Evolutionary conservation across 768 basidiomycete species (phyloP).

Genomic region (Plicaturopsis crispa): DNA sequence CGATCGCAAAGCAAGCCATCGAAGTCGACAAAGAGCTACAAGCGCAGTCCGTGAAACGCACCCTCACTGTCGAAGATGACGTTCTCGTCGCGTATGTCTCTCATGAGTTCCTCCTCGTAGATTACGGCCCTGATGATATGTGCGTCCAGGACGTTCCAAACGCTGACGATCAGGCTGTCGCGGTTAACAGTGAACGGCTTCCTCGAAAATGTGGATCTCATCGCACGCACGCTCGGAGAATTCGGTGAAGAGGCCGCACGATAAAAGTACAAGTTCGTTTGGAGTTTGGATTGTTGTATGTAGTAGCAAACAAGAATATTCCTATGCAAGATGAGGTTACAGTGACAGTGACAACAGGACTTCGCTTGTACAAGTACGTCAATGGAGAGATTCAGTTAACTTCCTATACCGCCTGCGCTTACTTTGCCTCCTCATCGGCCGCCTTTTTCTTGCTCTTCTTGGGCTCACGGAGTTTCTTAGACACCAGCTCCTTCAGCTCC

Average conservation of each 20-base stretch:
- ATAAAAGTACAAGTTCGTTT: too few species aligned
- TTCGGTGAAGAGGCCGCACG: conserved; percentile 64
- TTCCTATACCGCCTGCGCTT: too few species aligned
- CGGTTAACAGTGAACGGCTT: conserved; percentile 80
- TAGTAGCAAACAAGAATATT: not conserved
- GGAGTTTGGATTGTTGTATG: conserved; percentile 1
- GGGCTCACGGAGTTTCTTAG: conserved; percentile 75
- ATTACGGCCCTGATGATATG: conserved; percentile 5
- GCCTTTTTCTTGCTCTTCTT: conserved; percentile 92
- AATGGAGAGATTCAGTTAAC: too few species aligned
- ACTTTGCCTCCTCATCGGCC: conserved; percentile 35
- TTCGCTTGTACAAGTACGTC: conserved; percentile 1
- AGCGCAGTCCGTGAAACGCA: conserved; percentile 68
- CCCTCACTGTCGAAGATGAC: conserved; percentile 57
- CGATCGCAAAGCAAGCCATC: conserved; percentile 76
- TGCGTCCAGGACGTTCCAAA: conserved; percentile 53
- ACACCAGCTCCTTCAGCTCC: conserved; percentile 71
- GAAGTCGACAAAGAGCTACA: conserved; percentile 86
- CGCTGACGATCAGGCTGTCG: conserved; percentile 78
- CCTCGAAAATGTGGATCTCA: conserved; percentile 83
- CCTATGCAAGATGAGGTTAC: conserved; percentile 4
- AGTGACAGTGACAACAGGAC: not conserved
- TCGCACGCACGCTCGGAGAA: conserved; percentile 72
- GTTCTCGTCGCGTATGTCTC: conserved; percentile 67
- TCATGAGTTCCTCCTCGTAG: not conserved